phyloP scores from a whole-genome alignment of 352 stramenopile species.

The Phytophthora citrophthora region DNA sequence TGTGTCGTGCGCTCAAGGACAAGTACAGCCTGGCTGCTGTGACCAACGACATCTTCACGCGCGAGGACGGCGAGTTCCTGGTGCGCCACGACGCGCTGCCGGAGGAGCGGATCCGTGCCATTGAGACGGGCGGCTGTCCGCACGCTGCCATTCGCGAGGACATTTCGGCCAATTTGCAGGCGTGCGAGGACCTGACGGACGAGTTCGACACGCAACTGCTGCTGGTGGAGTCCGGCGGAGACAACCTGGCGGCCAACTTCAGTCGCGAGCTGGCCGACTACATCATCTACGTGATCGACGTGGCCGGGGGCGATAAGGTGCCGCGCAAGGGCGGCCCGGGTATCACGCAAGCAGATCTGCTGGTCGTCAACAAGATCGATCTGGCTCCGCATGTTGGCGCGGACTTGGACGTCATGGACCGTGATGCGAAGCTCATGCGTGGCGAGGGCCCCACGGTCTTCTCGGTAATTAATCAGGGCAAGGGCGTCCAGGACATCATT shows the following conservation, averaged over 20 bases:
- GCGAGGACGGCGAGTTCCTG: slow-evolving; percentile 99
- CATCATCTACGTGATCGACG: slow-evolving; percentile 99
- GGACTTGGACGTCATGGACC: slow-evolving; percentile 95
- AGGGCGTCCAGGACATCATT: slow-evolving; percentile 92
- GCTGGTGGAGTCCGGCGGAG: slow-evolving; percentile 91
- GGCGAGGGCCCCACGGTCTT: slow-evolving; percentile 95
- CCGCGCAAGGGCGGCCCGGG: slow-evolving; percentile 97
- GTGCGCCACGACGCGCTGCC: slow-evolving; percentile 92
- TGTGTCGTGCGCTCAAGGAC: slow-evolving; percentile 91
- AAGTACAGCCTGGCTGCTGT: slow-evolving; percentile 87
- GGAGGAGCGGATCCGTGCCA: slow-evolving; percentile 92
- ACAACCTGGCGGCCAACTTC: slow-evolving; percentile 99
- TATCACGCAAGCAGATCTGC: slow-evolving; percentile 97
- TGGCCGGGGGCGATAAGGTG: slow-evolving; percentile 98
- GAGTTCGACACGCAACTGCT: slow-evolving; percentile 87
- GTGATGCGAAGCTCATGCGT: slow-evolving; percentile 96
- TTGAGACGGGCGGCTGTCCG: slow-evolving; percentile 98
- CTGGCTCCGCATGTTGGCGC: slow-evolving; percentile 95
- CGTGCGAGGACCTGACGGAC: slow-evolving; percentile 95
- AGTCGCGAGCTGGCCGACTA: slow-evolving; percentile 97
- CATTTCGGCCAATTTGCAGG: slow-evolving; percentile 96
- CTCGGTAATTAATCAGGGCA: slow-evolving; percentile 94
- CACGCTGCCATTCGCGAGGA: slow-evolving; percentile 98
- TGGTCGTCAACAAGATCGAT: slow-evolving; percentile 99
- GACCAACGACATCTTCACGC: slow-evolving; percentile 99